Conservation (phyloP, 108 stramenopile genomes). For the Fistulifera pelliculosa region DNA sequence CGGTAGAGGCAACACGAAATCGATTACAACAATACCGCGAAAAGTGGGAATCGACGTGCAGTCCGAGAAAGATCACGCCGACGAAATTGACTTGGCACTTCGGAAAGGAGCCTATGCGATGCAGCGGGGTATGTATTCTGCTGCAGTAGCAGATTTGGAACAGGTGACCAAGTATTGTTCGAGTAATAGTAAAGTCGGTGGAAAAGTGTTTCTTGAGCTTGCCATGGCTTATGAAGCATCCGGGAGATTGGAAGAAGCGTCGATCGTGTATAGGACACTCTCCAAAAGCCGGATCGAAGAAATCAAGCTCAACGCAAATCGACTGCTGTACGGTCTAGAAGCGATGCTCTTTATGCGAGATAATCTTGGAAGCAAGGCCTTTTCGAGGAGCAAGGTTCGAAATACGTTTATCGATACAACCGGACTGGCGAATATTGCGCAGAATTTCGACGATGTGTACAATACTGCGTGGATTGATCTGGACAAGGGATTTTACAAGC, state of each 20-base stretch:
- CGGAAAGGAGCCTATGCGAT: slow-evolving; percentile 34
- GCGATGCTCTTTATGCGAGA: slow-evolving; percentile 79
- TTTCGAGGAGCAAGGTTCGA: slow-evolving; percentile 43
- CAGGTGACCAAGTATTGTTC: slow-evolving; percentile 82
- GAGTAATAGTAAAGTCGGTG: slow-evolving; percentile 60
- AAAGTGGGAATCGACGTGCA: slow-evolving; percentile 72
- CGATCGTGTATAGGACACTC: slow-evolving; percentile 48
- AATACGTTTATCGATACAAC: slow-evolving; percentile 83
- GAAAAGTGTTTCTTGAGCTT: slow-evolving; percentile 73
- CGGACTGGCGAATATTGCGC: slow-evolving; percentile 51
- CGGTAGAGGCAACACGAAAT: slow-evolving; percentile 33
- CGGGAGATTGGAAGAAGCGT: slow-evolving; percentile 64
- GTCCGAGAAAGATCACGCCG: slow-evolving; percentile 64
- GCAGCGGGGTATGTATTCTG: slow-evolving; percentile 70
- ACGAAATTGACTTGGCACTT: slow-evolving; percentile 68
- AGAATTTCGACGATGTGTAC: slow-evolving; percentile 79
- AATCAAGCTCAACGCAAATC: slow-evolving; percentile 70
- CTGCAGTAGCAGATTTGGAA: slow-evolving; percentile 72
- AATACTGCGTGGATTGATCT: slow-evolving; percentile 77
- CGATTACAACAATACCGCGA: slow-evolving; percentile 49
- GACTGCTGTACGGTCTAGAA: slow-evolving; percentile 69
- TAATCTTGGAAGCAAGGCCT: slow-evolving; percentile 46
- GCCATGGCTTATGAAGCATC: slow-evolving; percentile 88
- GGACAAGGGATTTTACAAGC: slow-evolving; percentile 53
- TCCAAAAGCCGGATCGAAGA: slow-evolving; percentile 65